A percentile compares a stretch with the other conserved stretches of the same genome.
Conservation (phyloP, 2,329 filamentous ascomycete genomes). For the Dactylella cylindrospora region DNA sequence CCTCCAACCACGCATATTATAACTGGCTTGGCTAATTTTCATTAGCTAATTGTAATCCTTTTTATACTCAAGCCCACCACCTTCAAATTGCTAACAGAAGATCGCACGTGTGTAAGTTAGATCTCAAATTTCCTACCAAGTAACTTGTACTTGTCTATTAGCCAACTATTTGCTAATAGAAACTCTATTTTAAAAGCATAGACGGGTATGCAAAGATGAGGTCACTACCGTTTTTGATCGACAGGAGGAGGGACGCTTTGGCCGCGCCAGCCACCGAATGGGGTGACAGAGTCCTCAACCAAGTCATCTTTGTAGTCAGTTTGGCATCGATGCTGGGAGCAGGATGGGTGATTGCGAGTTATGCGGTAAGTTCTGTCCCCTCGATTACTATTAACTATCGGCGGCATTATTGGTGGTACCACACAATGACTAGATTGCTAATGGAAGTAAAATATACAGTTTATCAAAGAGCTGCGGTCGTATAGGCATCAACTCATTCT, state of each 20-base stretch:
- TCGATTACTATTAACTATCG: not conserved
- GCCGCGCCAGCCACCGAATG: constrained; percentile 37
- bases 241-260: constrained; percentile 35
- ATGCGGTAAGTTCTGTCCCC: constrained; percentile 47
- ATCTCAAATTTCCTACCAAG: constrained; percentile 9
- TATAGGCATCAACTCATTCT: constrained; percentile 55
- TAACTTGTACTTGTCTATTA: not conserved
- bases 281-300: constrained; percentile 47
- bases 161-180: constrained; percentile 11
- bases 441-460: constrained; percentile 47
- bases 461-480: constrained; percentile 52
- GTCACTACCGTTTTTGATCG: constrained; percentile 17
- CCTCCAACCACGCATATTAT: constrained; percentile 1
- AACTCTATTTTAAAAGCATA: not conserved
- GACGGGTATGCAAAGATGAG: constrained; percentile 14
- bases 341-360: constrained; percentile 53
- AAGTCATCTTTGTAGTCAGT: constrained; percentile 51
- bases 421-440: not conserved
- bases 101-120: constrained; percentile 17
- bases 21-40: no score
- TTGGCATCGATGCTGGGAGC: constrained; percentile 52
- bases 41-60: no score
- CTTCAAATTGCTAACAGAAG: no score
- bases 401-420: not conserved
- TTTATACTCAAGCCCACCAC: no score